phyloP scores from a whole-genome alignment of 441 rosid genomes.

The Pelargonium fulgidum region DNA sequence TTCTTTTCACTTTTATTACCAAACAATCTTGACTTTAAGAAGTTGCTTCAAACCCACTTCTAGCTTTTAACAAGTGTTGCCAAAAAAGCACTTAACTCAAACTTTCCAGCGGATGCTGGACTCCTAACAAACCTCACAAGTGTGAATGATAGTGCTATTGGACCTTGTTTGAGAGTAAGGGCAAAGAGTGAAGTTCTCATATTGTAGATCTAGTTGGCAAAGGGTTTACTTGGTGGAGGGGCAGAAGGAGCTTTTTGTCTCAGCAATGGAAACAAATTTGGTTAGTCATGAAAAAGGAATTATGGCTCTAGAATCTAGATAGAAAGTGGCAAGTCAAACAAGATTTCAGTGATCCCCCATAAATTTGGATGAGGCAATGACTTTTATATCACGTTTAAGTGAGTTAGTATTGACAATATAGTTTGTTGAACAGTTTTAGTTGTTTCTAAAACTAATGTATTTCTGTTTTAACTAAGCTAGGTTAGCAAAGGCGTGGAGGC shows the following conservation, averaged over 20 bases:
- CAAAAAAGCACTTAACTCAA: constrained; percentile 1
- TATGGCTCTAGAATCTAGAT: constrained; percentile 1
- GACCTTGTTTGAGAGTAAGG: neutral
- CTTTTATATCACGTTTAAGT: neutral
- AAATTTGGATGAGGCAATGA: constrained; percentile 5
- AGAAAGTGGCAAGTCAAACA: neutral
- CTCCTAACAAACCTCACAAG: neutral
- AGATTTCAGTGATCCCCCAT: neutral
- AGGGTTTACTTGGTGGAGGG: neutral
- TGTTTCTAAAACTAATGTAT: neutral
- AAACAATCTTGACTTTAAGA: no score
- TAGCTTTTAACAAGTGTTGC: no score
- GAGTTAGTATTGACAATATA: neutral
- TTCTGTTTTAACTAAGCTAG: constrained; percentile 30
- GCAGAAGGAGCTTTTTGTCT: neutral
- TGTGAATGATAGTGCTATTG: neutral
- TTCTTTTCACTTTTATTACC: no score
- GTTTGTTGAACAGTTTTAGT: neutral
- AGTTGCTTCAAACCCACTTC: no score
- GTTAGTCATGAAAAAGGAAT: neutral
- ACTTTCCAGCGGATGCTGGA: constrained; percentile 2
- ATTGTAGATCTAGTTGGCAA: neutral
- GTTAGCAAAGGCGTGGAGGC: constrained; percentile 91
- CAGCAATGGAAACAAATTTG: neutral
- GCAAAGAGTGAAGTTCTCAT: neutral